phyloP scores from a whole-genome alignment of 164 flowering plant species.

The Hamamelis virginiana region DNA sequence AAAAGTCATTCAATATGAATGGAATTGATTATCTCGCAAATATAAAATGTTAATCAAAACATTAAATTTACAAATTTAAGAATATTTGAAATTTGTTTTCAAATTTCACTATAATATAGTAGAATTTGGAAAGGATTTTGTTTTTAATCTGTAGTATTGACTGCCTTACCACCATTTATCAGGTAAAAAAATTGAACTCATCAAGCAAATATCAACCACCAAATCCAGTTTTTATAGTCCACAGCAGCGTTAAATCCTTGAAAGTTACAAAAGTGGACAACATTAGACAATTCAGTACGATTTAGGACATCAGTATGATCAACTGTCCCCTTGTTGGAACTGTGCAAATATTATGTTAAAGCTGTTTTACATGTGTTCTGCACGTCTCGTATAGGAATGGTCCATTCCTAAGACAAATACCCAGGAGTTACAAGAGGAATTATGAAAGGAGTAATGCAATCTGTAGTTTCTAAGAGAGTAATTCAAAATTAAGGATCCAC shows the following conservation, averaged over 20 bases:
- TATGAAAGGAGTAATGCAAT: neutral
- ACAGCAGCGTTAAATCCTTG: neutral
- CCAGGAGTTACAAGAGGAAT: neutral
- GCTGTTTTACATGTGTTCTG: neutral
- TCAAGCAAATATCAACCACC: neutral
- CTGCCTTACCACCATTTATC: neutral
- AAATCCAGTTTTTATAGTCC: neutral
- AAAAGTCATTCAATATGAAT: neutral
- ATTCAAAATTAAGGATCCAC: neutral
- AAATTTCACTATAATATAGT: too few species aligned
- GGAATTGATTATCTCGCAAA: too few species aligned
- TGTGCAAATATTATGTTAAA: neutral
- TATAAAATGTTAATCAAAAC: too few species aligned
- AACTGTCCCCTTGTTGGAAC: too few species aligned
- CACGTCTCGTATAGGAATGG: slow-evolving; percentile 2
- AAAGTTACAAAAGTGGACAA: too few species aligned
- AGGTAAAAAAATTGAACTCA: neutral
- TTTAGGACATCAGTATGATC: too few species aligned
- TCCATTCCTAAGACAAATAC: neutral
- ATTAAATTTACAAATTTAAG: too few species aligned
- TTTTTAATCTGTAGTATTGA: too few species aligned
- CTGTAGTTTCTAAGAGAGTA: neutral
- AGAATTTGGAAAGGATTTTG: too few species aligned
- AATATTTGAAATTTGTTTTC: too few species aligned
- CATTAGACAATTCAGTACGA: too few species aligned